Percentiles rank a stretch among this genome's conserved stretches.
Evolutionary conservation across 768 basidiomycete species (phyloP).

Genomic region (Hygrocybe punicea): DNA sequence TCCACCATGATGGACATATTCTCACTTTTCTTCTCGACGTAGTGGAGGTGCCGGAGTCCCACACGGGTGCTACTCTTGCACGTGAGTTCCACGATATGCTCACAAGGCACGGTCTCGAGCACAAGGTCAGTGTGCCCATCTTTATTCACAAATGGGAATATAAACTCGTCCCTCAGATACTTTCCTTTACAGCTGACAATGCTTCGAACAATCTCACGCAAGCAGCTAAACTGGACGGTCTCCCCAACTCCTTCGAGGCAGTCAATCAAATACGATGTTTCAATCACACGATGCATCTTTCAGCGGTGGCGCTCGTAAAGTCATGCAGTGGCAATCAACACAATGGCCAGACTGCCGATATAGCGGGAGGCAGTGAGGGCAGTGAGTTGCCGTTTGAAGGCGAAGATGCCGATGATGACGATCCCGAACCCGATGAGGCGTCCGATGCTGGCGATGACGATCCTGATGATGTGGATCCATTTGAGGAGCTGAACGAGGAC

Average conservation of each 20-base stretch:
- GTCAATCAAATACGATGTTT: slow-evolving; percentile 6
- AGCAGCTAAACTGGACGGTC: neutral
- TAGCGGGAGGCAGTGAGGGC: neutral
- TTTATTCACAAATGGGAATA: neutral
- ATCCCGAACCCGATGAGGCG: neutral
- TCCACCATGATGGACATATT: neutral
- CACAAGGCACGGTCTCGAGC: neutral
- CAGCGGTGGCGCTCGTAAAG: slow-evolving; percentile 8
- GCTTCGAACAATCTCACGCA: neutral
- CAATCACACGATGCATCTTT: slow-evolving; percentile 11
- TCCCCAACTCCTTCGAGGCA: neutral
- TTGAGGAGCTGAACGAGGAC: neutral
- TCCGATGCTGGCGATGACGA: slow-evolving; percentile 4
- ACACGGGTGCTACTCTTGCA: neutral
- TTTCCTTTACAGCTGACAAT: neutral
- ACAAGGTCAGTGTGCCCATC: neutral
- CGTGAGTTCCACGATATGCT: slow-evolving; percentile 1
- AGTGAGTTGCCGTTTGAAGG: neutral
- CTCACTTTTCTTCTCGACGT: neutral
- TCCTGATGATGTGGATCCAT: neutral
- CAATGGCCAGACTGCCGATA: slow-evolving; percentile 1
- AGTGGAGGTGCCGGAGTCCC: neutral
- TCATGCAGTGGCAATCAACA: slow-evolving; percentile 5
- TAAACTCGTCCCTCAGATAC: neutral
- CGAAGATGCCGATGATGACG: neutral